phyloP scores from a whole-genome alignment of 495 filamentous ascomycete species.

The Aspergillus cavernicola region DNA sequence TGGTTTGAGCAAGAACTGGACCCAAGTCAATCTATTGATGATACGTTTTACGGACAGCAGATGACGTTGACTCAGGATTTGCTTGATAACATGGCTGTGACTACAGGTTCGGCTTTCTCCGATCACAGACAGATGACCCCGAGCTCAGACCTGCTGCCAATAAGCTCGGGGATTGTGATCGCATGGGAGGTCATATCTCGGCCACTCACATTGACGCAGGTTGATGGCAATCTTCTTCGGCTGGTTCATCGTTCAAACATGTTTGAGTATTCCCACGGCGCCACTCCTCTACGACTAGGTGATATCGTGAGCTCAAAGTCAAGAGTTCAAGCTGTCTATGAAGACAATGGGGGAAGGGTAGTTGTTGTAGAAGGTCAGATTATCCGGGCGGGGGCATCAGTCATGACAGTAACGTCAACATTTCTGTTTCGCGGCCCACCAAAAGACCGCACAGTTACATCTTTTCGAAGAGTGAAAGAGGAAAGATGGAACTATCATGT shows the following conservation, averaged over 20 bases:
- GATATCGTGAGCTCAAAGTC: slow-evolving; percentile 22
- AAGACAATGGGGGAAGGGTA: slow-evolving; percentile 22
- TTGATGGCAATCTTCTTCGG: slow-evolving; percentile 30
- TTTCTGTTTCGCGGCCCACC: slow-evolving; percentile 26
- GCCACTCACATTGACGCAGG: slow-evolving; percentile 17
- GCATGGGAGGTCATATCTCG: slow-evolving; percentile 32
- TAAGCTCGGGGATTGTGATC: slow-evolving; percentile 25
- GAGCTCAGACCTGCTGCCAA: slow-evolving; percentile 12
- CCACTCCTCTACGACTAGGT: slow-evolving; percentile 21
- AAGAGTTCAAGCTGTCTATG: slow-evolving; percentile 16
- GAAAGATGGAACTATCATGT: slow-evolving; percentile 12
- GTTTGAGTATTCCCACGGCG: slow-evolving; percentile 21
- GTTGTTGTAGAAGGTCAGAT: slow-evolving; percentile 27
- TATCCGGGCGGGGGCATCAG: slow-evolving; percentile 17
- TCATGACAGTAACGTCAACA: slow-evolving; percentile 24
- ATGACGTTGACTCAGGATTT: slow-evolving; percentile 14
- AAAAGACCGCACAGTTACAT: neutral
- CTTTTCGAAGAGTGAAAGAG: slow-evolving; percentile 19
- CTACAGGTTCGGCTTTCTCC: slow-evolving; percentile 10
- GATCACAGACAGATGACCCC: slow-evolving; percentile 11
- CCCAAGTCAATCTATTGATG: slow-evolving; percentile 5
- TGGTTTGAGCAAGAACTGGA: slow-evolving; percentile 73
- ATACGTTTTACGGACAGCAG: slow-evolving; percentile 47
- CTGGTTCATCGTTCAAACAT: slow-evolving; percentile 32
- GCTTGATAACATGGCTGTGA: slow-evolving; percentile 4